Base-by-base conservation (phyloP, 169 alveolate genomes). In the Plasmodium berghei region DNA sequence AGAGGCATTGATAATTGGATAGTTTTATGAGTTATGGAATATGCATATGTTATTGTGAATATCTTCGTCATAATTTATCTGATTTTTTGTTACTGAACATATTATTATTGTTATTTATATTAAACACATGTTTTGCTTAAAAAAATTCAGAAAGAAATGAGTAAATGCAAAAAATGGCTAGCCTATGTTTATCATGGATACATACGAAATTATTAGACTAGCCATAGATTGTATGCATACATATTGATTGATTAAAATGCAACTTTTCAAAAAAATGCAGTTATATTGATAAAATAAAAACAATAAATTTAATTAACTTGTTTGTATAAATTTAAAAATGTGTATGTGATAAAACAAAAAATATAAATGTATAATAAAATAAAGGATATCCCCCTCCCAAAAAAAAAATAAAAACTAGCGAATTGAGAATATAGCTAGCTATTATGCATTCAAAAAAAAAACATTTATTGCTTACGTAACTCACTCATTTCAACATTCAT, bases 401-500 rank as follows among this genome's bases (percentile, higher is more conserved):
- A 52, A 52, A 52, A 52, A 52, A 52, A 52, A 52, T 6, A 52
- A 52, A 49, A 49, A 49, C 14, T 12, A 16, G 59, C n/a, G 20
- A 52, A 52, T 12, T 12, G 59, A 4, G 59, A 52, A 52, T 12
- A 16, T 2, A 14, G 59, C 24, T 14, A 52, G 20, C n/a, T 12
- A 16, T 9, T 14, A 52, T 52, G 59, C 59, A 14, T 52, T 16
- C 59, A 5, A 52, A 52, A 16, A 52, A 52, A 52, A 4, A 20
- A 67, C 12, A 46, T 5, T 64, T 45, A 5, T 90, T 72, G 46
- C 64, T 48, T 92, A 55, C 88, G 95, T 14, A 94, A 72, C 55
- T 94, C 95, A 64, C 94, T 94, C 96, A 94, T 94, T 63, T 91
- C 94, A 9, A 94, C 96, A 56, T 90, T 93, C 18, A 95, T 94